phyloP scores from a whole-genome alignment of 2,329 filamentous ascomycete species.

The Fusarium verrucosum region DNA sequence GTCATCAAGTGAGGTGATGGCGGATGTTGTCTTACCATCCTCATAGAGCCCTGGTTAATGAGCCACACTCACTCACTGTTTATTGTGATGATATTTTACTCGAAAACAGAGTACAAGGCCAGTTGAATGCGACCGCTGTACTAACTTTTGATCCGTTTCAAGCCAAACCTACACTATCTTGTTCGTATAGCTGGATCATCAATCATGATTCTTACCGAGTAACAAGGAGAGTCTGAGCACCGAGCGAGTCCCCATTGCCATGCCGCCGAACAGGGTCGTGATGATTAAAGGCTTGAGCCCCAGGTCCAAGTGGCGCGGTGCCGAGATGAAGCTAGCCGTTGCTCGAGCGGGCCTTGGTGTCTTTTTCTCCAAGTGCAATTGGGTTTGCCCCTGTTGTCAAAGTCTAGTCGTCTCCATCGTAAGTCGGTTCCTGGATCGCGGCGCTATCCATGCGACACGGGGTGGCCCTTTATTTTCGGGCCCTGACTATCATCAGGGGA shows the following conservation, averaged over 20 bases:
- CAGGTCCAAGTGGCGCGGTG: conserved; percentile 34
- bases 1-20: conserved; percentile 6
- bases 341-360: conserved; percentile 23
- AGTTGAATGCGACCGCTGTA: neutral
- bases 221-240: conserved; percentile 3
- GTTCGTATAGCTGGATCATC: conserved; percentile 8
- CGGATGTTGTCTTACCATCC: conserved; percentile 9
- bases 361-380: conserved; percentile 9
- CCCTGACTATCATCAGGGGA: conserved; percentile 22
- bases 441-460: conserved; percentile 41
- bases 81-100: conserved; percentile 18
- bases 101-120: neutral
- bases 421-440: conserved; percentile 43
- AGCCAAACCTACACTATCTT: conserved; percentile 17
- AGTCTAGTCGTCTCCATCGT: conserved; percentile 32
- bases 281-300: conserved; percentile 45
- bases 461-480: conserved; percentile 38
- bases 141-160: conserved; percentile 5
- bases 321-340: conserved; percentile 38
- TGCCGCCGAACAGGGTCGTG: conserved; percentile 30
- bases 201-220: conserved; percentile 17
- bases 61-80: conserved; percentile 26
- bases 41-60: conserved; percentile 12
- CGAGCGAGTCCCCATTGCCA: conserved; percentile 8
- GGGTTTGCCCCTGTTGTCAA: conserved; percentile 17